phyloP scores from a whole-genome alignment of 2,329 filamentous ascomycete species.

The Leptographium galeiforme region DNA sequence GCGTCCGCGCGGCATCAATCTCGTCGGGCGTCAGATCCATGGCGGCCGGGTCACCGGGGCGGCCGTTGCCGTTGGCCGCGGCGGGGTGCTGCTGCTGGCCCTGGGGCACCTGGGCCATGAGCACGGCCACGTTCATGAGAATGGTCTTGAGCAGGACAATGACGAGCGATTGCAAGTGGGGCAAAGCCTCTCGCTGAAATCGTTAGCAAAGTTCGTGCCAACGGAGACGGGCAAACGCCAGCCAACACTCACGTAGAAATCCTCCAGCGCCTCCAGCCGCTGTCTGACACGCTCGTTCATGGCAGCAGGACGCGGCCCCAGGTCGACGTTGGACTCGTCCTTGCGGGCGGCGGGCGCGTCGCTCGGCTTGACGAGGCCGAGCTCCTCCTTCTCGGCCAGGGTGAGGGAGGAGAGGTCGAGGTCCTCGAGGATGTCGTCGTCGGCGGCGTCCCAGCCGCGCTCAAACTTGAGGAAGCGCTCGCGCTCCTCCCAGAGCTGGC shows the following conservation, averaged over 20 bases:
- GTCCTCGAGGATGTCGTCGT: constrained; percentile 27
- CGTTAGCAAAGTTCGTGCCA: too few relatives aligned
- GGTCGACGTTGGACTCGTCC: constrained; percentile 24
- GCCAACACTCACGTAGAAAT: constrained; percentile 67
- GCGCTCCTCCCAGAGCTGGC: constrained; percentile 88
- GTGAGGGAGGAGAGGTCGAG: constrained; percentile 22
- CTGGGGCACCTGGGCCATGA: constrained; percentile 47
- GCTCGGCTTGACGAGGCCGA: constrained; percentile 28
- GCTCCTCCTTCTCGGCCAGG: constrained; percentile 29
- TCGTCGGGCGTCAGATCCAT: constrained; percentile 53
- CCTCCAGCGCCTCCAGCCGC: constrained; percentile 61
- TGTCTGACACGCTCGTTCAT: constrained; percentile 43
- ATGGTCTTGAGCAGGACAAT: constrained; percentile 88
- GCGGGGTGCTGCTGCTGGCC: constrained; percentile 31
- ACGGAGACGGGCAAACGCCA: neutral
- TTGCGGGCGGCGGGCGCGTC: constrained; percentile 13
- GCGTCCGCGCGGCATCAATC: constrained; percentile 63
- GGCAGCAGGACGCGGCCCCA: constrained; percentile 33
- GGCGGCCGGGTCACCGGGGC: constrained; percentile 11
- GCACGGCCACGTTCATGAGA: constrained; percentile 73
- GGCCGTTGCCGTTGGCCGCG: constrained; percentile 18
- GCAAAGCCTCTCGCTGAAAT: constrained; percentile 58
- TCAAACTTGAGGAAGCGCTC: constrained; percentile 87
- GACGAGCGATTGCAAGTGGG: constrained; percentile 80
- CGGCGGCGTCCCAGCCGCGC: constrained; percentile 62